Evolutionary conservation across 202 grass and related monocot species (phyloP).

Genomic region (Eragrostis tef): DNA sequence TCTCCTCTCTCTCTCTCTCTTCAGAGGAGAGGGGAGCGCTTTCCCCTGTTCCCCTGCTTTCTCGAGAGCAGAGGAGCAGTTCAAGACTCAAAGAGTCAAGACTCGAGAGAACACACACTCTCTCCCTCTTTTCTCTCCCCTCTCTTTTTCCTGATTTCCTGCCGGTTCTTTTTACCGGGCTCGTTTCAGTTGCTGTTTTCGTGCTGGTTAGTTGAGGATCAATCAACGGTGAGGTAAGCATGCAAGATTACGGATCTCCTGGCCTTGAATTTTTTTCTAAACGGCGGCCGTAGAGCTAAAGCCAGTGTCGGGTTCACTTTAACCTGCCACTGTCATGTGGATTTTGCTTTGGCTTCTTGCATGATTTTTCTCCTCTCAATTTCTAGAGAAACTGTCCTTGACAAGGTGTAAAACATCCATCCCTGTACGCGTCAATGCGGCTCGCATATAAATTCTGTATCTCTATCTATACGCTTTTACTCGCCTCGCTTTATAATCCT

Average conservation of each 20-base stretch:
- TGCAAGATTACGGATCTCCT: neutral
- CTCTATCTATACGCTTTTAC: too few relatives aligned
- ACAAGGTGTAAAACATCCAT: too few relatives aligned
- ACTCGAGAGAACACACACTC: neutral
- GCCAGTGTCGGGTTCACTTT: neutral
- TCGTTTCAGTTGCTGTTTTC: constrained; percentile 23
- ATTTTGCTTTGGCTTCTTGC: neutral
- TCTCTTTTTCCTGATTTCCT: constrained; percentile 26
- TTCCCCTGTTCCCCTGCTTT: constrained; percentile 37
- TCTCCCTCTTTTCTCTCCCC: neutral
- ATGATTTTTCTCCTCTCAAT: neutral
- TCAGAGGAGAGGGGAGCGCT: neutral
- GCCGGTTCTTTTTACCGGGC: constrained; percentile 23
- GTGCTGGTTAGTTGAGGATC: constrained; percentile 29
- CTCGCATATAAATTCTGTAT: too few relatives aligned
- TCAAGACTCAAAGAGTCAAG: constrained; percentile 24
- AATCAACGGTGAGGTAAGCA: neutral
- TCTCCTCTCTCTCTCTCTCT: too few relatives aligned
- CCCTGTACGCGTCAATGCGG: too few relatives aligned
- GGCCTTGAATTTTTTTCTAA: neutral
- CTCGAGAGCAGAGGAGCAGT: constrained; percentile 36
- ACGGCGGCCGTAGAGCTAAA: neutral
- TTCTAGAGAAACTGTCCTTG: too few relatives aligned
- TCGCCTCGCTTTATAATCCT: too few relatives aligned
- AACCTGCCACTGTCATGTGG: neutral